Conservation (phyloP, 768 basidiomycete genomes). For the Boletus reticulatus region DNA sequence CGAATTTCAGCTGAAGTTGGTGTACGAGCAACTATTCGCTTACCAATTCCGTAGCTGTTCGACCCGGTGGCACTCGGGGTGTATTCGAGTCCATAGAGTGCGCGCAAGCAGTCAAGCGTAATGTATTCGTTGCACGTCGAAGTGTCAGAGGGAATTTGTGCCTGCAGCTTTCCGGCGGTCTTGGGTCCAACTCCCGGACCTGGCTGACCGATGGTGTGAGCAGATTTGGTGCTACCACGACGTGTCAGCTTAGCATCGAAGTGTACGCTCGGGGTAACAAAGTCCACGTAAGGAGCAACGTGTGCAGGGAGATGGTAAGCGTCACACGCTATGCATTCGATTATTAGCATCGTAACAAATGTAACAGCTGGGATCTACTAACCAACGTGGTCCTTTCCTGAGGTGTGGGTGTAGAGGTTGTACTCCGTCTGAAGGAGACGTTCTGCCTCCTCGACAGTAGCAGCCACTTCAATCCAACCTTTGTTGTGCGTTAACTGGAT, state of each 20-base stretch:
- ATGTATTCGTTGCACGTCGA: conserved; percentile 26
- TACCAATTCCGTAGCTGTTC: conserved; percentile 36
- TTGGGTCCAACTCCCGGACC: conserved; percentile 12
- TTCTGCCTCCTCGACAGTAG: conserved; percentile 33
- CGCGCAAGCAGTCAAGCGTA: conserved; percentile 30
- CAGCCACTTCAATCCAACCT: conserved; percentile 28
- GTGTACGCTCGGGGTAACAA: conserved; percentile 36
- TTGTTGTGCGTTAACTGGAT: conserved; percentile 14
- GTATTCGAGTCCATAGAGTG: conserved; percentile 25
- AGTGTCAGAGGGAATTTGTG: conserved; percentile 7
- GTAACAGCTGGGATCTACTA: neutral
- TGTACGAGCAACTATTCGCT: neutral
- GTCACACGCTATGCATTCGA: conserved; percentile 22
- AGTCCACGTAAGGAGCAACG: conserved; percentile 32
- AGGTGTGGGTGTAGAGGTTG: conserved; percentile 25
- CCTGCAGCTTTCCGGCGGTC: conserved; percentile 6
- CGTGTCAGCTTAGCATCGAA: conserved; percentile 25
- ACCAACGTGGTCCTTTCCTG: conserved; percentile 28
- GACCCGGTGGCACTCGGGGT: conserved; percentile 18
- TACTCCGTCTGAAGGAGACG: conserved; percentile 32
- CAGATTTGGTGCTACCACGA: conserved; percentile 1
- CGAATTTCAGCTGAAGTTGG: neutral
- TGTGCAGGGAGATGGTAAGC: conserved; percentile 33
- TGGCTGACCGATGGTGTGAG: conserved; percentile 18
- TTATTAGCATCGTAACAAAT: conserved; percentile 5